phyloP scores from a whole-genome alignment of 2,329 filamentous ascomycete genomes.

The Ophiostoma sp. region DNA sequence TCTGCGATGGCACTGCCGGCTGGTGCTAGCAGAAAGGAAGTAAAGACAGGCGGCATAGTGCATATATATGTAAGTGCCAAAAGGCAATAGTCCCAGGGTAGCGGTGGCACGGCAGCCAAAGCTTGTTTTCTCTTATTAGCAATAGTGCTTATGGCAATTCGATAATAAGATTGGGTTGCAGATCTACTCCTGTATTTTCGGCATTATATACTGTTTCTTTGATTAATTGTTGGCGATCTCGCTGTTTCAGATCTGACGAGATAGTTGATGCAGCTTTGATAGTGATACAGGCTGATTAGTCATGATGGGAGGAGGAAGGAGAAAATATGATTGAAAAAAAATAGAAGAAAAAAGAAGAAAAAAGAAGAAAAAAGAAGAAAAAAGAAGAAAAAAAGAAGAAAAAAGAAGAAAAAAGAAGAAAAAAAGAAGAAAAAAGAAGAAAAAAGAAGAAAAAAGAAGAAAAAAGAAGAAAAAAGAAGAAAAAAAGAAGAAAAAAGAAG shows the following conservation, averaged over 20 bases:
- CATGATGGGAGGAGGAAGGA: not conserved
- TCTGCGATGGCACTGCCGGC: not conserved
- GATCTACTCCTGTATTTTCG: too few relatives aligned
- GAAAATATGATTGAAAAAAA: too few relatives aligned
- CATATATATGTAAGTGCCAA: not conserved
- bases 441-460: not conserved
- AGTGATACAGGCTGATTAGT: too few relatives aligned
- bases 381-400: too few relatives aligned
- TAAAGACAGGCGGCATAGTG: not conserved
- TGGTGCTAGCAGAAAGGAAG: not conserved
- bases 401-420: too few relatives aligned
- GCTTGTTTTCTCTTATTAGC: constrained; percentile 4
- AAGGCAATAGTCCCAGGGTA: not conserved
- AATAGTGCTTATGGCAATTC: not conserved
- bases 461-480: not conserved
- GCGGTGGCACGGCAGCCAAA: not conserved
- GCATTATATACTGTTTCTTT: too few relatives aligned
- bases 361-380: too few relatives aligned
- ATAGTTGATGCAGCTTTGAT: not conserved
- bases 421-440: too few relatives aligned
- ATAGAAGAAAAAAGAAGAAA: too few relatives aligned
- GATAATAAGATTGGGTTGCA: not conserved
- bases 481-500: not conserved
- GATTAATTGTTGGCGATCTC: not conserved
- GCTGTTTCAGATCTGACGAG: not conserved